phyloP scores from a whole-genome alignment of 495 filamentous ascomycete species.

The Penicillium bovifimosum region DNA sequence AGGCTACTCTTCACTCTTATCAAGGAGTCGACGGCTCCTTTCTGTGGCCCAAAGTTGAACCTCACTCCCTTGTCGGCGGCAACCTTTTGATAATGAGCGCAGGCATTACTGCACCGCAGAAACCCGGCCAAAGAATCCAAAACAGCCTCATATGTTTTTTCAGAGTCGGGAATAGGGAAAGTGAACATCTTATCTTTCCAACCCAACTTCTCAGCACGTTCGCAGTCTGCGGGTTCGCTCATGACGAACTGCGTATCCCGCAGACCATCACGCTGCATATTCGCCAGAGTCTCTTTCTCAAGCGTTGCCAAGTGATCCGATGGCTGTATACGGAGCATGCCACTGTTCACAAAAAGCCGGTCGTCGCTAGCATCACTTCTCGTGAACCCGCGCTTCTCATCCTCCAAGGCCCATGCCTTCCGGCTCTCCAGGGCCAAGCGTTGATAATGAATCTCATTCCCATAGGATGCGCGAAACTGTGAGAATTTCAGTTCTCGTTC shows the following conservation, averaged over 20 bases:
- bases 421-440: slow-evolving; percentile 16
- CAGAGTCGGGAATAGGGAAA: slow-evolving; percentile 9
- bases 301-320: slow-evolving; percentile 4
- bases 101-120: slow-evolving; percentile 15
- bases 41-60: slow-evolving; percentile 9
- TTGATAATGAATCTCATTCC: slow-evolving; percentile 15
- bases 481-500: too few relatives aligned
- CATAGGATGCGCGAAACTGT: slow-evolving; percentile 18
- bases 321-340: slow-evolving; percentile 14
- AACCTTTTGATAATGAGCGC: slow-evolving; percentile 12
- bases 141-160: slow-evolving; percentile 8
- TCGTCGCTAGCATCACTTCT: neutral
- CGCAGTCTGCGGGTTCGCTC: slow-evolving; percentile 9
- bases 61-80: slow-evolving; percentile 10
- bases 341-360: slow-evolving; percentile 11
- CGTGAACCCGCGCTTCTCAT: slow-evolving; percentile 9
- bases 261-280: slow-evolving; percentile 15
- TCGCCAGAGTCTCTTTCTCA: slow-evolving; percentile 13
- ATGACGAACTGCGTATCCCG: slow-evolving; percentile 15
- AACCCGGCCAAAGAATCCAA: slow-evolving; percentile 15
- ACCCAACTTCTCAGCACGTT: slow-evolving; percentile 8
- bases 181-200: slow-evolving; percentile 15
- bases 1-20: slow-evolving; percentile 2
- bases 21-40: slow-evolving; percentile 9
- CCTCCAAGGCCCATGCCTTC: slow-evolving; percentile 8